Evolutionary conservation across 352 stramenopile genomes (phyloP), one percentile per base, ranked within the genome.

Genomic region (Phytophthora boehmeriae): DNA sequence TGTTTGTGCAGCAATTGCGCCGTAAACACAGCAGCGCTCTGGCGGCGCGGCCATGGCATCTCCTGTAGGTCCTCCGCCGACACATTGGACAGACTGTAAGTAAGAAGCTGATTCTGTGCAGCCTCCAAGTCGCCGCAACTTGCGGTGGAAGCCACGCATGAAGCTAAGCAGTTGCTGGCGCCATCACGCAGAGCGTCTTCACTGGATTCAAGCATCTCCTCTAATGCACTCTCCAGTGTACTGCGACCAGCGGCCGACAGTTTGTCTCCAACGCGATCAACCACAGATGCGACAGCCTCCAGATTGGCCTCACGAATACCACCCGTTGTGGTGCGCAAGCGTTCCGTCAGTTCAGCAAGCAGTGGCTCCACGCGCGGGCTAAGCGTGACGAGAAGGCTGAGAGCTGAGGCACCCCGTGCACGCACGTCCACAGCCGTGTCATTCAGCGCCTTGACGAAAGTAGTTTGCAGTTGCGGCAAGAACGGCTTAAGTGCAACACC

Each of bases 401-500:
- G 83, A 35, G 96, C 96, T 25, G 84, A 88, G 1, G 96, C 96
- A 35, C 96, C 96, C 66, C 92, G 88, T 16, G 84, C 63, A 35
- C 96, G 88, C 16, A 99, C 97, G 51, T 97, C 88, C 28, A 92
- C 90, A 10, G 84, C 95, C n/a, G 90, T 87, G 80, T 99, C 97
- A 63, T 97, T 98, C n/a, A 99, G 75, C 34, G 97, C 96, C 80
- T 99, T 99, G 42, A 99, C 93, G 67, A 99, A 99, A 3, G 97
- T 99, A 2, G 97, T 99, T 75, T 99, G 98, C 51, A 99, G 89
- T 80, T 99, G 98, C 20, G 98, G 97, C 53, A 99, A 80, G 75
- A 99, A 99, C n/a, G 98, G 96, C 75, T 98, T 98, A 14, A 99
- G 84, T 23, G 93, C 92, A 16, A 96, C 87, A 30, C 97, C 97